Evolutionary conservation across 2,329 filamentous ascomycete species (phyloP).

Genomic region (Celoporthe dispersa): DNA sequence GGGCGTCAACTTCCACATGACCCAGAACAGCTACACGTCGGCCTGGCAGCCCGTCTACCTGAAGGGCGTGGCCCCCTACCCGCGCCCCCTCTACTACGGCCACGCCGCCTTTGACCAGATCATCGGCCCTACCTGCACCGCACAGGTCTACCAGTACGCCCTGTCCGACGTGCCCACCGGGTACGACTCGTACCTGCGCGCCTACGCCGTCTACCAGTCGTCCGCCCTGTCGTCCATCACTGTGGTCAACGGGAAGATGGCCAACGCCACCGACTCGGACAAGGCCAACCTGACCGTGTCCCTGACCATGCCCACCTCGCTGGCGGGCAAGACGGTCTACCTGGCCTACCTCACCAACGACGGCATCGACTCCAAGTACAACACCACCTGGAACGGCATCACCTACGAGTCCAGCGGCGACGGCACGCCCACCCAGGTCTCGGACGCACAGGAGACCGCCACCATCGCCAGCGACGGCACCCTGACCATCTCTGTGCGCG

Average conservation of each 20-base stretch:
- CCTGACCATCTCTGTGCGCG: constrained; percentile 43
- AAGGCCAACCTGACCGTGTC: constrained; percentile 46
- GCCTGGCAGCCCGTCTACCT: constrained; percentile 52
- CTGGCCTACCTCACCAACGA: constrained; percentile 51
- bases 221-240: constrained; percentile 46
- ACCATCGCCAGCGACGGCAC: constrained; percentile 40
- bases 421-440: constrained; percentile 44
- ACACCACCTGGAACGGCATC: constrained; percentile 53
- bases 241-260: constrained; percentile 50
- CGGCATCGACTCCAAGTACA: constrained; percentile 47
- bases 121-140: constrained; percentile 48
- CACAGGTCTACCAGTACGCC: constrained; percentile 45
- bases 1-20: constrained; percentile 58
- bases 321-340: constrained; percentile 48
- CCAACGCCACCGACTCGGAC: constrained; percentile 43
- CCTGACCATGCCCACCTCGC: constrained; percentile 43
- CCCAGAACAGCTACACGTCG: constrained; percentile 54
- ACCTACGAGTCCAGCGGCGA: constrained; percentile 47
- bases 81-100: constrained; percentile 55
- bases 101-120: constrained; percentile 55
- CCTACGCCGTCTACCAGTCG: constrained; percentile 51
- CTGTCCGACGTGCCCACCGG: constrained; percentile 37
- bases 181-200: constrained; percentile 47
- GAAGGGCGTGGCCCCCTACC: constrained; percentile 45
- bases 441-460: constrained; percentile 39